A percentile compares a stretch with the other conserved stretches of the same genome.
phyloP scores from a whole-genome alignment of 1,284 basidiomycete species.

The Cryptococcus floricola region DNA sequence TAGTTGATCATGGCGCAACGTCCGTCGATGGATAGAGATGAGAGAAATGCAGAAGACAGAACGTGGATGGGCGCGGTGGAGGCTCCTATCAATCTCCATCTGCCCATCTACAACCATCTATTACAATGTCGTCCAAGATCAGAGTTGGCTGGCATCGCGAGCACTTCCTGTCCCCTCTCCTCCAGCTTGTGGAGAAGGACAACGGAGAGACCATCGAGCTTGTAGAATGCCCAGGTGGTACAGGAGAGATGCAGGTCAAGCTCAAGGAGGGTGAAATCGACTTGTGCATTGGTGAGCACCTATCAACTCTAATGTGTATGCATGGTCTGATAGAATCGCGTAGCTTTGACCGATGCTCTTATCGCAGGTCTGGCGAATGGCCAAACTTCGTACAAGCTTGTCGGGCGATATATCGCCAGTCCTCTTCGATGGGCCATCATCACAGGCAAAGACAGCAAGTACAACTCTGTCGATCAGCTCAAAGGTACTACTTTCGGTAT shows the following conservation, averaged over 20 bases:
- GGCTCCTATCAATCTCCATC: too few species aligned
- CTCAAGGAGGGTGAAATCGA: conserved; percentile 82
- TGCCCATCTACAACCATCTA: too few species aligned
- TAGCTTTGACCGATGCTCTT: conserved; percentile 84
- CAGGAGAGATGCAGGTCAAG: conserved; percentile 72
- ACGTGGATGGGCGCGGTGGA: too few species aligned
- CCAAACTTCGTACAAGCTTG: conserved; percentile 78
- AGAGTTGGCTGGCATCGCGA: conserved; percentile 64
- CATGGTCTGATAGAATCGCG: background rate
- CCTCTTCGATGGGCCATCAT: conserved; percentile 91
- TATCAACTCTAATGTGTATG: background rate
- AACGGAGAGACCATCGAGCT: conserved; percentile 68
- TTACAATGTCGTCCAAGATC: conserved; percentile 24
- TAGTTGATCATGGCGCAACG: too few species aligned
- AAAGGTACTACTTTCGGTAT: conserved; percentile 82
- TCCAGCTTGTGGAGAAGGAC: conserved; percentile 61
- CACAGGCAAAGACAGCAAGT: conserved; percentile 72
- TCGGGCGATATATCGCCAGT: conserved; percentile 86
- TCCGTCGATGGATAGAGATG: too few species aligned
- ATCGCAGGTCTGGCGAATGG: conserved; percentile 91
- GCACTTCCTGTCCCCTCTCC: conserved; percentile 83
- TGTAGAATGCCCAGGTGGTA: conserved; percentile 89
- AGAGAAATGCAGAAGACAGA: too few species aligned
- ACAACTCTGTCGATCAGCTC: conserved; percentile 69
- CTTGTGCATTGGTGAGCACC: conserved; percentile 66